These are phyloP conservation scores for Hypoxylon crocopeplum DNA, from an alignment of 495 filamentous ascomycete species.

Conservation along the genomic window DNA sequence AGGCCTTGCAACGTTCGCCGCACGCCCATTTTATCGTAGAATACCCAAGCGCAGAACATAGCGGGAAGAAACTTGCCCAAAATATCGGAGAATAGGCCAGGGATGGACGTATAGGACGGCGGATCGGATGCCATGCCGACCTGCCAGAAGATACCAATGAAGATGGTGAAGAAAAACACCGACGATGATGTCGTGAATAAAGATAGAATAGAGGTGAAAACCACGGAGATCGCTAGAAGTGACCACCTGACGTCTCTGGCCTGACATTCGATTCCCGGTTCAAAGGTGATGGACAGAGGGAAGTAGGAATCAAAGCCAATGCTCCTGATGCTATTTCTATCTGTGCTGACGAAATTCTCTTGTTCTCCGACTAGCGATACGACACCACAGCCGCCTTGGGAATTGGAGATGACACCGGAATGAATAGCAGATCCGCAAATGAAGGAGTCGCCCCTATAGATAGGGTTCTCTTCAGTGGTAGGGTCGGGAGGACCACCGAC, in stretches of 20 bases:
- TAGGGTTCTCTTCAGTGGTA: constrained; percentile 47
- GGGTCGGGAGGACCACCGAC: constrained; percentile 72
- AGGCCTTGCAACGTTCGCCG: constrained; percentile 60
- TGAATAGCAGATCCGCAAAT: constrained; percentile 85
- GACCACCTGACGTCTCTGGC: constrained; percentile 74
- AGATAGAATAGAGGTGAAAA: constrained; percentile 69
- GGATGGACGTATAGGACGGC: constrained; percentile 59
- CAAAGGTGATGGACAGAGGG: constrained; percentile 75
- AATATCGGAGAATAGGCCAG: constrained; percentile 68
- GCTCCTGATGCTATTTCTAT: constrained; percentile 69
- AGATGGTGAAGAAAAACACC: constrained; percentile 74
- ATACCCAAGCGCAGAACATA: constrained; percentile 73
- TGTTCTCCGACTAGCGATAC: constrained; percentile 71
- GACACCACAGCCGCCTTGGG: constrained; percentile 78
- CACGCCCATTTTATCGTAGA: constrained; percentile 72
- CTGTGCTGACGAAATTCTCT: constrained; percentile 64
- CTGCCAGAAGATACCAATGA: constrained; percentile 76
- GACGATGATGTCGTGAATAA: constrained; percentile 72
- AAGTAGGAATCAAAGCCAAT: constrained; percentile 77
- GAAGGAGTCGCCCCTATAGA: constrained; percentile 85
- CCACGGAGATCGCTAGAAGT: constrained; percentile 73
- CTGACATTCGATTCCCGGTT: constrained; percentile 56
- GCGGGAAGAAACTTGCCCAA: constrained; percentile 79
- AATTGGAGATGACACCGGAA: constrained; percentile 71
- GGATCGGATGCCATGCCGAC: constrained; percentile 82